Conservation (phyloP, 257 asterid genomes). For the Solanum chaucha region DNA sequence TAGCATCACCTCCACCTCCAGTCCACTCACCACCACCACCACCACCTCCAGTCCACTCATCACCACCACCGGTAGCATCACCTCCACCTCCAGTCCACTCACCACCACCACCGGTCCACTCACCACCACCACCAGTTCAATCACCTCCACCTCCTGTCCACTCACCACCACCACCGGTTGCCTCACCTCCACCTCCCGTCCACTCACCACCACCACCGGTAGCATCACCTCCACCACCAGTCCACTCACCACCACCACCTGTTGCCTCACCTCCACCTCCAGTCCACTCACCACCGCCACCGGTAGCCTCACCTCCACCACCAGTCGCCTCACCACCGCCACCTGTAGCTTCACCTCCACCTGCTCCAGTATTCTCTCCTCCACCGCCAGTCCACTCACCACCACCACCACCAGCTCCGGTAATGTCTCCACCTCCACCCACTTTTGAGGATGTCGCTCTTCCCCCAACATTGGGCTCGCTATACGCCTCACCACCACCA, state of each 20-base stretch:
- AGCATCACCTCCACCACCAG: background rate
- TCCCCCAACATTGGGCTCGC: constrained; percentile 39
- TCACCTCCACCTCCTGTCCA: background rate
- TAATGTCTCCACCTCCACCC: constrained; percentile 29
- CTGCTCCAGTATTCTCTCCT: background rate
- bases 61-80: background rate
- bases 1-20: no score
- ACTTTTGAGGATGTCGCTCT: constrained; percentile 7
- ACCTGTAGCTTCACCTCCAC: constrained; percentile 1
- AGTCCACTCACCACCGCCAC: background rate
- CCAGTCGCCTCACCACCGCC: constrained; percentile 1
- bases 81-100: background rate
- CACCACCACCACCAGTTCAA: background rate
- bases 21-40: background rate
- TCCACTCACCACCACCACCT: background rate
- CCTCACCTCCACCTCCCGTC: background rate
- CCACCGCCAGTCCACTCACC: constrained; percentile 9
- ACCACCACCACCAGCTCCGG: constrained; percentile 19
- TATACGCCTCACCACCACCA: constrained; percentile 64
- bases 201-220: background rate
- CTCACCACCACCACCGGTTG: background rate
- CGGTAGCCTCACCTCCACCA: background rate
- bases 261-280: background rate
- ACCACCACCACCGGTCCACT: background rate
- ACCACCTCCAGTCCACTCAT: background rate